phyloP scores from a whole-genome alignment of 2,329 filamentous ascomycete species.

The Sordariomycetes sp. region DNA sequence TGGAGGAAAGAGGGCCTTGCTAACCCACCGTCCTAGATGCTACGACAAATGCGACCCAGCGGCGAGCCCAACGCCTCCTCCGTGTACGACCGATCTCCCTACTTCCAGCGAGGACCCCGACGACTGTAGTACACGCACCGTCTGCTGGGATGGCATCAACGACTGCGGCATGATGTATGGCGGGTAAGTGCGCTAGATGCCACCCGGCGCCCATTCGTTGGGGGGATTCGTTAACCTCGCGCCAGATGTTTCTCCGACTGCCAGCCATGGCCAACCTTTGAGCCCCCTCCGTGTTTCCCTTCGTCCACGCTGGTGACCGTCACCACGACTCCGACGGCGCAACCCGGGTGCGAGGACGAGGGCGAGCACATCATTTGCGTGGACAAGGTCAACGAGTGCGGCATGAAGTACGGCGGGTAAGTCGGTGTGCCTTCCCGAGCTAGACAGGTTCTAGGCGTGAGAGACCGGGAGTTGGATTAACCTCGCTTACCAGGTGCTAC shows the following conservation, averaged over 20 bases:
- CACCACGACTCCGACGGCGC: not conserved
- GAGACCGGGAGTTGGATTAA: no score
- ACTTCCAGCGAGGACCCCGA: not conserved
- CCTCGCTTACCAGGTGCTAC: no score
- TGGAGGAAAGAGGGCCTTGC: no score
- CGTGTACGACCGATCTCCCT: not conserved
- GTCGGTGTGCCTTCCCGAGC: no score
- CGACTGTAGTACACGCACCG: not conserved
- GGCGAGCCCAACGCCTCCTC: not conserved
- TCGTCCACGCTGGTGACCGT: not conserved
- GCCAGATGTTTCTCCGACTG: slow-evolving; percentile 2
- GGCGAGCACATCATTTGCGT: not conserved
- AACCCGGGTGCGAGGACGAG: not conserved
- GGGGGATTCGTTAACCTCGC: not conserved
- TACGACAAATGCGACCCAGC: slow-evolving; percentile 8
- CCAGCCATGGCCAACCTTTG: slow-evolving; percentile 3
- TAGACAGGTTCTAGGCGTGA: no score
- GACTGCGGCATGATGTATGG: slow-evolving; percentile 5
- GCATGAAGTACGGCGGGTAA: no score
- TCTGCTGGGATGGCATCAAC: slow-evolving; percentile 5
- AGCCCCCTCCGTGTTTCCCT: not conserved
- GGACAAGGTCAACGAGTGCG: not conserved
- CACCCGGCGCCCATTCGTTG: not conserved
- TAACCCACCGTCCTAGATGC: slow-evolving; percentile 2
- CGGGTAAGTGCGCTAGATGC: not conserved